phyloP scores from a whole-genome alignment of 331 rosid species.

The Cydonia oblonga region DNA sequence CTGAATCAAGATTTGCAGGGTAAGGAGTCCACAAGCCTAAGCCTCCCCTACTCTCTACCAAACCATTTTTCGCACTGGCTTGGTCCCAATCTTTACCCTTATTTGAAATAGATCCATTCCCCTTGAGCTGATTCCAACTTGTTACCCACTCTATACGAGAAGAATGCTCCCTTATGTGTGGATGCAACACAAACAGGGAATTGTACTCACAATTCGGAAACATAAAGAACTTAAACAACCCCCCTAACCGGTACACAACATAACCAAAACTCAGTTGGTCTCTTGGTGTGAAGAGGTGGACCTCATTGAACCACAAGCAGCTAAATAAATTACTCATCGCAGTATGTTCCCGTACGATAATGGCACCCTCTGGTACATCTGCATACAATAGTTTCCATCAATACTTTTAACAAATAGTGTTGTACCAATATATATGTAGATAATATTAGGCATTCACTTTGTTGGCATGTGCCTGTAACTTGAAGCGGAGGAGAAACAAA shows the following conservation, averaged over 20 bases:
- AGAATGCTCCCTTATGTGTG: slow-evolving; percentile 98
- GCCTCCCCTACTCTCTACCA: slow-evolving; percentile 81
- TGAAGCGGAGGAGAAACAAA: not conserved
- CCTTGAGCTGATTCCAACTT: slow-evolving; percentile 55
- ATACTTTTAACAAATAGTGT: not conserved
- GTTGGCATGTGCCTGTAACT: not conserved
- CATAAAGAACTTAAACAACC: slow-evolving; percentile 58
- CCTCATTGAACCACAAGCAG: slow-evolving; percentile 98
- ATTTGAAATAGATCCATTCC: slow-evolving; percentile 35
- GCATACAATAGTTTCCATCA: slow-evolving; percentile 18
- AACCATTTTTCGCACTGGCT: slow-evolving; percentile 18
- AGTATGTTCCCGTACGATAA: slow-evolving; percentile 77
- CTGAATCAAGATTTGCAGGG: slow-evolving; percentile 64
- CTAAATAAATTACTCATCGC: slow-evolving; percentile 73
- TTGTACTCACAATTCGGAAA: slow-evolving; percentile 93
- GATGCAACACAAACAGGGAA: slow-evolving; percentile 84
- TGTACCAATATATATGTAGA: not conserved
- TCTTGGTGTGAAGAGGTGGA: slow-evolving; percentile 92
- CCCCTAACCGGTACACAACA: slow-evolving; percentile 70
- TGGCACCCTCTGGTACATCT: slow-evolving; percentile 99
- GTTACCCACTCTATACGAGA: slow-evolving; percentile 97
- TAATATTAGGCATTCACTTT: not conserved
- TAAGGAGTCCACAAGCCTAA: slow-evolving; percentile 89
- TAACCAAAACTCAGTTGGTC: slow-evolving; percentile 98
- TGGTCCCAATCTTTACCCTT: slow-evolving; percentile 49